Conservation (phyloP, 768 basidiomycete genomes). For the Auriculariales sp. region DNA sequence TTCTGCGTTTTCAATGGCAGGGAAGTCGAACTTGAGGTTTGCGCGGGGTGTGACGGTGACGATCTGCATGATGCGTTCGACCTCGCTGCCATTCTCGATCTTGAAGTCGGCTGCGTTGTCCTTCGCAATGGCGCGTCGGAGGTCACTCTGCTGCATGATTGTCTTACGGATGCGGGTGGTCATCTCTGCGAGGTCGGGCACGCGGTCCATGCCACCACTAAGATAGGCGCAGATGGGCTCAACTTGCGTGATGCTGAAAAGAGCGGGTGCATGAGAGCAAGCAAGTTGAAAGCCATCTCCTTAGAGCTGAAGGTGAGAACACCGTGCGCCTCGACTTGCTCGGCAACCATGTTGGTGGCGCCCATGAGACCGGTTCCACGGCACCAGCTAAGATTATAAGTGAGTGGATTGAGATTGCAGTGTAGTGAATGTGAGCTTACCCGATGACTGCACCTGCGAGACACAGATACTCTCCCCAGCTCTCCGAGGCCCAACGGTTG, state of each 20-base stretch:
- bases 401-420: slow-evolving; percentile 5
- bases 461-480: slow-evolving; percentile 98
- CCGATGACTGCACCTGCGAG: slow-evolving; percentile 97
- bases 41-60: slow-evolving; percentile 30
- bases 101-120: slow-evolving; percentile 32
- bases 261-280: slow-evolving; percentile 37
- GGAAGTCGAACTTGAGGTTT: slow-evolving; percentile 33
- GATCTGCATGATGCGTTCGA: slow-evolving; percentile 30
- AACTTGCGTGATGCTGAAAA: slow-evolving; percentile 36
- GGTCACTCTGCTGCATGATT: slow-evolving; percentile 24
- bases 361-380: slow-evolving; percentile 96
- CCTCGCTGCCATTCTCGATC: slow-evolving; percentile 26
- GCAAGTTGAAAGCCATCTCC: slow-evolving; percentile 52
- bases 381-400: slow-evolving; percentile 55
- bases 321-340: slow-evolving; percentile 82
- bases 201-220: slow-evolving; percentile 32
- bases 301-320: slow-evolving; percentile 98
- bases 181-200: slow-evolving; percentile 26
- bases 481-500: slow-evolving; percentile 95
- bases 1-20: slow-evolving; percentile 21
- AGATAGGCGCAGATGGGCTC: slow-evolving; percentile 37
- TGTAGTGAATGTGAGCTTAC: slow-evolving; percentile 28
- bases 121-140: slow-evolving; percentile 28
- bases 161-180: slow-evolving; percentile 28
- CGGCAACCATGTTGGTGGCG: slow-evolving; percentile 86